Base-by-base conservation (phyloP, 495 filamentous ascomycete genomes). In the Neurospora intermedia region DNA sequence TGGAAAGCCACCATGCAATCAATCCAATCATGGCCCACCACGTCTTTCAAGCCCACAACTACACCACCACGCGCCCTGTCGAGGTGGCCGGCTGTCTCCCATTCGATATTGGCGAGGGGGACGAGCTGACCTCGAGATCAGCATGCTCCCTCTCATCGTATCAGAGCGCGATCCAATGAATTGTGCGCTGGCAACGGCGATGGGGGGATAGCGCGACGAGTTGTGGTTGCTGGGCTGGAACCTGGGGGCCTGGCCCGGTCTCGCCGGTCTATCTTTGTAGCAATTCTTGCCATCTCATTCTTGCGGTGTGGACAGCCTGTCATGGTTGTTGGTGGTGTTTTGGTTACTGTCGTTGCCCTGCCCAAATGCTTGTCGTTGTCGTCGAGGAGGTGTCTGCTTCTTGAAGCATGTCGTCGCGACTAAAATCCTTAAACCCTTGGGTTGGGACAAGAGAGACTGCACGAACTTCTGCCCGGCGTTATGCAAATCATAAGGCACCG, bases 21-120 rank as follows among this genome's bases (percentile, higher is more conserved):
- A 76, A 62, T 41, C 80, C 80, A 82, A 82, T 82, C 80, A 82
- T 40, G 76, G 73, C 72, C 62, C 69, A 82, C 80, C 80, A 82
- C 80, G 80, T 82, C 80, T 80, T 76, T 76, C 77, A 72, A 78
- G 77, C 79, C 80, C 77, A 80, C 80, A 81, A 75, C 74, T 79
- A 78, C 76, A 78, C 73, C 54, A 69, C 66, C 72, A 76, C 71
- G 54, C 48, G 23, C 48, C 69, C 69, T 76, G 70, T 73, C 75
- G 76, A 72, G 77, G 71, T 75, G 74, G 78, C 69, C 76, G 71
- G 72, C 74, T 77, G 62, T 75, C 73, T 62, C 73, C 74, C 74
- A 77, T 76, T 75, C 76, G 70, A 70, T 74, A 54, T 74, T 73
- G 70, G 69, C 71, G 48, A 40, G 45, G 73, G 74, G 69, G 43